Conservation (phyloP, 2,329 filamentous ascomycete species). For the Cephalotrichum gorgonifer region DNA sequence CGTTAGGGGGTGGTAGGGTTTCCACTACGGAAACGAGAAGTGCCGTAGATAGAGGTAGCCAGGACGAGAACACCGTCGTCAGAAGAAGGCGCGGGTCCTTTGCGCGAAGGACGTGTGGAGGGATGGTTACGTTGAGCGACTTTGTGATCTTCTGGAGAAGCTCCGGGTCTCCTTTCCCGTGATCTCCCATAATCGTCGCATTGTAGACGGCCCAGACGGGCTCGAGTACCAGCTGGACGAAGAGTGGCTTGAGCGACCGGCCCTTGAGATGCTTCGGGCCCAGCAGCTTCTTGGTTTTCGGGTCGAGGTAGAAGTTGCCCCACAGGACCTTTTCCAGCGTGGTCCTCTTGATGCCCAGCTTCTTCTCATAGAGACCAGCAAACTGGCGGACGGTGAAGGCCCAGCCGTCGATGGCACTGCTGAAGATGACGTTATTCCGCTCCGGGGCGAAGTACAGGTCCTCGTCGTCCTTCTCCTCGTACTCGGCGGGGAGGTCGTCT, state of each 20-base stretch:
- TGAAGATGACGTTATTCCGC: constrained; percentile 98
- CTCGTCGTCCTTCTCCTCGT: constrained; percentile 88
- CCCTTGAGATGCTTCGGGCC: constrained; percentile 89
- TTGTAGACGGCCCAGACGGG: constrained; percentile 95
- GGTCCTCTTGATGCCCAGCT: constrained; percentile 84
- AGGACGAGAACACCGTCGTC: constrained; percentile 76
- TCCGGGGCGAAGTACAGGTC: constrained; percentile 97
- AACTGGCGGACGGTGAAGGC: constrained; percentile 96
- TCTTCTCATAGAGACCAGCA: constrained; percentile 87
- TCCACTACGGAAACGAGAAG: constrained; percentile 90
- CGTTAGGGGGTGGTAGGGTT: constrained; percentile 73
- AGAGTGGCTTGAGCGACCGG: constrained; percentile 85
- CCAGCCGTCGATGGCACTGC: constrained; percentile 97
- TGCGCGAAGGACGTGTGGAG: constrained; percentile 74
- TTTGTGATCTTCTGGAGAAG: constrained; percentile 93
- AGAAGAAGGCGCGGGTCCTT: constrained; percentile 76
- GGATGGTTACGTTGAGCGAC: constrained; percentile 73
- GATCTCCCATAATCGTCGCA: constrained; percentile 73
- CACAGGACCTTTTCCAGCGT: constrained; percentile 88
- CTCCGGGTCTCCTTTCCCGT: constrained; percentile 70
- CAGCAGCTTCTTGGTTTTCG: constrained; percentile 90
- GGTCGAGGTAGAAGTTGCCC: constrained; percentile 94
- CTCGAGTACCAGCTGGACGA: constrained; percentile 91
- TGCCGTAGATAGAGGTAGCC: constrained; percentile 88
- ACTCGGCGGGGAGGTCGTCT: constrained; percentile 27